Evolutionary conservation across 2,329 filamentous ascomycete genomes (phyloP).

Genomic region (Trichoderma brevicompactum): DNA sequence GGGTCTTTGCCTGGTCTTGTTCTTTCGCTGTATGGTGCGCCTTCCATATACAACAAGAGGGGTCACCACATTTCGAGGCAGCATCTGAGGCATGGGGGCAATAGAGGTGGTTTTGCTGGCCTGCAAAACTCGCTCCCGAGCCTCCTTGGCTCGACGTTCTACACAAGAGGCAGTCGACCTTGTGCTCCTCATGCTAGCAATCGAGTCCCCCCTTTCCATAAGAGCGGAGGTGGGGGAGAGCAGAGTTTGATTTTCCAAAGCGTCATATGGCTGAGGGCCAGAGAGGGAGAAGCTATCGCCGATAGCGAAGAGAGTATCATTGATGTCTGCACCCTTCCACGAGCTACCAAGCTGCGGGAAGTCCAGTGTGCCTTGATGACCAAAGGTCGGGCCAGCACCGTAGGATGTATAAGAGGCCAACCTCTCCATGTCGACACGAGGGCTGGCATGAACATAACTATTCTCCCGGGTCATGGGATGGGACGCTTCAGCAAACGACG

Average conservation of each 20-base stretch:
- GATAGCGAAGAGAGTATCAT: slow-evolving; percentile 45
- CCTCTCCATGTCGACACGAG: slow-evolving; percentile 44
- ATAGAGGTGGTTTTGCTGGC: slow-evolving; percentile 46
- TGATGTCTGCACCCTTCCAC: slow-evolving; percentile 39
- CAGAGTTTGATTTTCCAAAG: slow-evolving; percentile 39
- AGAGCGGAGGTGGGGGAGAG: slow-evolving; percentile 38
- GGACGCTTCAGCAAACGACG: slow-evolving; percentile 44
- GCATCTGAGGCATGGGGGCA: slow-evolving; percentile 50
- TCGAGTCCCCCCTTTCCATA: slow-evolving; percentile 57
- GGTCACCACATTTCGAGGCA: slow-evolving; percentile 29
- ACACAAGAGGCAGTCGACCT: slow-evolving; percentile 51
- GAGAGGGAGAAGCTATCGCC: slow-evolving; percentile 42
- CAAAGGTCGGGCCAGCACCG: slow-evolving; percentile 28
- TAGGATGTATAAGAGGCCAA: slow-evolving; percentile 47
- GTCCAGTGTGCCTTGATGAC: slow-evolving; percentile 34
- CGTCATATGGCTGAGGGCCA: slow-evolving; percentile 39
- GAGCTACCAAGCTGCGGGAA: slow-evolving; percentile 32
- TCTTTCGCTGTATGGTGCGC: slow-evolving; percentile 44
- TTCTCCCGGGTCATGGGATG: slow-evolving; percentile 51
- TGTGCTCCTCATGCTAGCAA: slow-evolving; percentile 47
- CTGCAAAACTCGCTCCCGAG: slow-evolving; percentile 51
- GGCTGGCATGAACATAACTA: slow-evolving; percentile 44
- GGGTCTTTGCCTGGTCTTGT: slow-evolving; percentile 58
- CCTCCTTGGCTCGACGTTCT: slow-evolving; percentile 53
- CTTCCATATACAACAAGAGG: neutral